Evolutionary conservation across 2,329 filamentous ascomycete species (phyloP), one percentile per base, ranked within the genome.

Genomic region (Plectosphaerella plurivora): DNA sequence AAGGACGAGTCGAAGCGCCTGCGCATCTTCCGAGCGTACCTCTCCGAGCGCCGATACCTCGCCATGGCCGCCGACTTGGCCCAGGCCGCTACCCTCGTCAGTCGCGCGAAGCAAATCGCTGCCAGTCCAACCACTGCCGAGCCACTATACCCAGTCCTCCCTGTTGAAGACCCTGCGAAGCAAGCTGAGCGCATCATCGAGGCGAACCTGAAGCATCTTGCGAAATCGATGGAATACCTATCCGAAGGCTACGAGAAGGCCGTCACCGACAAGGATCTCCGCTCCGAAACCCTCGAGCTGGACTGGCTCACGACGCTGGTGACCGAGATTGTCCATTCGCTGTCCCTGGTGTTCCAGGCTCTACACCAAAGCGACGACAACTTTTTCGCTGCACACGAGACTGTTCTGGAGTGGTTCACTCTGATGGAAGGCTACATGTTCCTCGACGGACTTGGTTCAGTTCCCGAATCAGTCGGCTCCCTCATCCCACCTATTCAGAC

Each of bases 341-440:
- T 94, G 68, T 86, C 90, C 47, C 75, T 91, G 15, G 72, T 91
- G 22, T 89, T 92, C 60, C 79, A 90, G 58, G 75, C 88, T 18
- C 70, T 91, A 35, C 85, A 88, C 57, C 10, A 16, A 12, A 71
- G 80, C 46, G 77, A 79, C 49, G 67, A 74, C 37, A 71, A 71
- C 16, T 68, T 75, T 46, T 80, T 89, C 60, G 75, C 83, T 12
- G 74, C 83, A 15, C 76, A 81, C 16, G 72, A 78, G 14, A 68
- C 84, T 7, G 75, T 91, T 16, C 72, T 82, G 39, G 76, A 81
- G 57, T 96, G 91, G 91, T 91, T 92, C 60, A 72, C 78, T n/a
- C 71, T 92, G 48, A 85, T 92, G 76, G 74, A 79, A 42, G 74
- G 81, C 14, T 85, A 82, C 61, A 73, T 71, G 49, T 96, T 95